A percentile compares a stretch with the other conserved stretches of the same genome.
Conservation (phyloP, 371 early-diverging fungal genomes). For the Mycotypha africana region DNA sequence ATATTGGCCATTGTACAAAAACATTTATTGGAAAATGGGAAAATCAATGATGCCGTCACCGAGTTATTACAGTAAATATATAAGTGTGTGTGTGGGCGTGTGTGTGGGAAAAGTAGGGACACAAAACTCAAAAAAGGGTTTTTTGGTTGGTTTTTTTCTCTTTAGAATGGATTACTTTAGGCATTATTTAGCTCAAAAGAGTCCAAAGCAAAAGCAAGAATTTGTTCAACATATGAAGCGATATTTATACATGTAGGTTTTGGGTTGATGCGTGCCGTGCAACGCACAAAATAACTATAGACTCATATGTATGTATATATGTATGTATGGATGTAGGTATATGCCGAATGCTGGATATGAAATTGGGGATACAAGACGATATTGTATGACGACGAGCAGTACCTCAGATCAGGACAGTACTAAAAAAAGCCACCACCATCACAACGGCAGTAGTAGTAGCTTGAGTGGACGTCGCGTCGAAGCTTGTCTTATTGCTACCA, state of each 20-base stretch:
- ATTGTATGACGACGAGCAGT: too few relatives aligned
- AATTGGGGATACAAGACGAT: slow-evolving; percentile 69
- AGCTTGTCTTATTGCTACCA: slow-evolving; percentile 82
- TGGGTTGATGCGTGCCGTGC: too few relatives aligned
- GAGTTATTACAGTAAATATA: slow-evolving; percentile 35
- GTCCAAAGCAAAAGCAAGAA: slow-evolving; percentile 28
- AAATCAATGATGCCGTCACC: slow-evolving; percentile 39
- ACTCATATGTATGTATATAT: neutral
- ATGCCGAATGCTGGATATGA: slow-evolving; percentile 82
- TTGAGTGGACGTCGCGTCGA: slow-evolving; percentile 70
- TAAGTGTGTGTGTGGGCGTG: too few relatives aligned
- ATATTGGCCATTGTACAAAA: slow-evolving; percentile 52
- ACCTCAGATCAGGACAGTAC: too few relatives aligned
- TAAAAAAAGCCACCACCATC: too few relatives aligned
- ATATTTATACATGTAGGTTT: slow-evolving; percentile 44
- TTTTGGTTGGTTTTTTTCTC: too few relatives aligned
- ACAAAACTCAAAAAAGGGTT: too few relatives aligned
- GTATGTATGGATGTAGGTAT: slow-evolving; percentile 63
- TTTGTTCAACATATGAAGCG: slow-evolving; percentile 45
- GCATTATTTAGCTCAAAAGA: slow-evolving; percentile 24
- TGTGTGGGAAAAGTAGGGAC: too few relatives aligned
- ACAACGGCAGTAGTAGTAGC: too few relatives aligned
- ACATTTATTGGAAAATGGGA: slow-evolving; percentile 34
- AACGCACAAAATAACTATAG: too few relatives aligned
- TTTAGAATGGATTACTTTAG: slow-evolving; percentile 39